Base-by-base conservation (phyloP, 2,329 filamentous ascomycete genomes). In the Shiraia sp. region DNA sequence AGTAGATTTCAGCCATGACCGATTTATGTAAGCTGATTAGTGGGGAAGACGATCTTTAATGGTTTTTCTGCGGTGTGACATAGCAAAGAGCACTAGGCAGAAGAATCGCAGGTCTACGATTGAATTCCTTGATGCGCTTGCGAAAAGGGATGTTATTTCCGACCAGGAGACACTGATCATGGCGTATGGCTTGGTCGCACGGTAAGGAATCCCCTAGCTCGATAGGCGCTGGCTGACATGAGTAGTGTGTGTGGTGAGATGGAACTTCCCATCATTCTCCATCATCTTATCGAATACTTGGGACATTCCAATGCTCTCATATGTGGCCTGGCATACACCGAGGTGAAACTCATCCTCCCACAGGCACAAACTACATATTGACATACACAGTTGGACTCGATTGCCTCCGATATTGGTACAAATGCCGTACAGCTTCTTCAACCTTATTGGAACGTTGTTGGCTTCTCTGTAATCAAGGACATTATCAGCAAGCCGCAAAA, bases 371-470 rank as follows among this genome's bases (percentile, higher is more conserved):
- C 12, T 6, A 4, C 4, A 9, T 23, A 19, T 36, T 55, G 27
- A 53, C 17, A 12, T 12, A 4, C 41, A 27, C 50, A 84, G 78
- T 73, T 96, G 27, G 76, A 87, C 14, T 84, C 83, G 46, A 76
- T 97, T 34, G 87, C 90, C 1, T 79, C 85, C 36, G 74, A 77
- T 33, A 79, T 83, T 28, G 75, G 77, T 3, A 75, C 81, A 26
- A 85, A 82, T 1, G 79, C 85, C 2, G 77, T 79, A 19, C 81
- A 83, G 12, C 74, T 99, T 0, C 85, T 97, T 42, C 83, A 85
- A 40, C 90, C 92, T 1, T 97, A 90, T 66, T 97, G 92, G 91
- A 82, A 83, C 52, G 92, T 81, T 22, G 76, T 99, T 31, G 91
- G 90, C 0, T 86, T 92, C 45, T 80, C 85, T 35, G 85, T 89